A percentile compares a stretch with the other conserved stretches of the same genome.
Conservation (phyloP, 345 rosid genomes). For the Pseudoturritis turrita region DNA sequence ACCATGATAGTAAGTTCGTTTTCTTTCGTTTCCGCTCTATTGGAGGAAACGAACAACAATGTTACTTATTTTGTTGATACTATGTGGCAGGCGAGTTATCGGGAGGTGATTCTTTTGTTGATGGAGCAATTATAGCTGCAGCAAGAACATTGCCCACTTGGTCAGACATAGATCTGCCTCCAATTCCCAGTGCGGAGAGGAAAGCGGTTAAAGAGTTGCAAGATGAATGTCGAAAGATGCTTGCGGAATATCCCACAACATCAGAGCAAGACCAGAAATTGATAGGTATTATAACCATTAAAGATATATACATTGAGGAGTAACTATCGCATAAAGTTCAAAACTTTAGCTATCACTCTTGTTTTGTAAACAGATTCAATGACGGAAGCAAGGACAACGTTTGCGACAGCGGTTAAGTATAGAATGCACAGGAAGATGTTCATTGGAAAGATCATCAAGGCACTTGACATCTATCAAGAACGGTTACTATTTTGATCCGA, state of each 20-base stretch:
- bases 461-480: slow-evolving; percentile 77
- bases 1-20: slow-evolving; percentile 54
- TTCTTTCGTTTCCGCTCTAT: background rate
- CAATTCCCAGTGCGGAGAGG: slow-evolving; percentile 66
- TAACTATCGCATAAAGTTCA: background rate
- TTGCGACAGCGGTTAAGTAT: slow-evolving; percentile 65
- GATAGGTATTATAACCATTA: slow-evolving; percentile 43
- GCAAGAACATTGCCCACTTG: slow-evolving; percentile 86
- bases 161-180: slow-evolving; percentile 83
- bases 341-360: background rate
- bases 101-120: slow-evolving; percentile 52
- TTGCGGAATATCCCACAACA: slow-evolving; percentile 64
- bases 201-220: slow-evolving; percentile 78
- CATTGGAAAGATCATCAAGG: slow-evolving; percentile 59
- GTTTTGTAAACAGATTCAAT: slow-evolving; percentile 44
- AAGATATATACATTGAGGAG: background rate
- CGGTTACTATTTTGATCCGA: slow-evolving; percentile 48
- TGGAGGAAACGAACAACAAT: background rate
- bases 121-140: slow-evolving; percentile 86
- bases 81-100: slow-evolving; percentile 44
- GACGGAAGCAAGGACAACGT: slow-evolving; percentile 52
- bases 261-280: slow-evolving; percentile 65
- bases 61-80: background rate
- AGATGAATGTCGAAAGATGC: slow-evolving; percentile 76
- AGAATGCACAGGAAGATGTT: slow-evolving; percentile 77